These are phyloP conservation scores for Boletellus sp. DNA, from an alignment of 768 basidiomycete genomes.

Conservation along the genomic window DNA sequence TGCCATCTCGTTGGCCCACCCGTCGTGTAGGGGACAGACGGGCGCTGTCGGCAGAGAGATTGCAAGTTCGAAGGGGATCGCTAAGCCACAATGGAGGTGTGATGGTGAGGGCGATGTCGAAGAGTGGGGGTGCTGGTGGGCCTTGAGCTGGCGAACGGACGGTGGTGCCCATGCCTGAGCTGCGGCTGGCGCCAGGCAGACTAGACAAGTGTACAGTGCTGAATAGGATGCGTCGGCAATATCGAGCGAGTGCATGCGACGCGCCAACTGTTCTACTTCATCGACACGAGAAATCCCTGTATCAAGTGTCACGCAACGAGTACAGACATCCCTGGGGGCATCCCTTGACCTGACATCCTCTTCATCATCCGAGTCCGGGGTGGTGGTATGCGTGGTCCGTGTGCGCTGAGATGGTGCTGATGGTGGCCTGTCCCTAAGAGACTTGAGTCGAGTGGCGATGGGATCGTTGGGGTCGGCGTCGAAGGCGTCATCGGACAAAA, in stretches of 20 bases:
- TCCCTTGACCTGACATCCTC: neutral
- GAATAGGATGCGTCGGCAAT: neutral
- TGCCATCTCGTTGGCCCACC: no score
- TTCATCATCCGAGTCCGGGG: conserved; percentile 1
- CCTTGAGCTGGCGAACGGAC: neutral
- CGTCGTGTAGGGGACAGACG: no score
- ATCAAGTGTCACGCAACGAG: neutral
- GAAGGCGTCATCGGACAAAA: conserved; percentile 1
- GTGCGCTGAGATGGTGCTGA: neutral
- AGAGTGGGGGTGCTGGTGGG: neutral
- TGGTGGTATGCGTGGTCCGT: neutral
- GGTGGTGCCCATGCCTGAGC: neutral
- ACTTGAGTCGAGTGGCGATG: neutral
- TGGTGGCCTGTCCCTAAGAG: neutral
- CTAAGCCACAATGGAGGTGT: no score
- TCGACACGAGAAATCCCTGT: neutral
- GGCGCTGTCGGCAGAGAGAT: no score
- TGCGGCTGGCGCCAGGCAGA: neutral
- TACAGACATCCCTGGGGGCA: neutral
- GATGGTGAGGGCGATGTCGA: no score
- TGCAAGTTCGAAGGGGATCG: no score
- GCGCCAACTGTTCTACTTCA: neutral
- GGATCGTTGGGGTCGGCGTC: neutral
- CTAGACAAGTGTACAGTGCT: neutral
- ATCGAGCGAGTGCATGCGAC: neutral